Conservation (phyloP, 2,329 filamentous ascomycete species). For the Mycosphaerella arachidis region DNA sequence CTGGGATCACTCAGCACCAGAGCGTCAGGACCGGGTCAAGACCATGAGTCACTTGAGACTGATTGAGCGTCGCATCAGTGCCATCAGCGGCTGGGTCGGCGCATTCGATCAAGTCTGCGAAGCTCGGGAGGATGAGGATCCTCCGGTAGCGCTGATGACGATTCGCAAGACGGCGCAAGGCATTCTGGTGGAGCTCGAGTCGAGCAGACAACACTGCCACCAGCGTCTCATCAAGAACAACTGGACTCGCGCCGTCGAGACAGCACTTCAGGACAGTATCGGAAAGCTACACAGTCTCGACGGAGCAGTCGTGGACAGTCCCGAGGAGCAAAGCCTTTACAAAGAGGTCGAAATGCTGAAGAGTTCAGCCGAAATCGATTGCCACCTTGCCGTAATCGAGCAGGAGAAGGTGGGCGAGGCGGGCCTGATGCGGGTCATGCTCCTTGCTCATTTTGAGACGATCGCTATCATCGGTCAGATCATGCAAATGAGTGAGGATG, state of each 20-base stretch:
- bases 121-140: slow-evolving; percentile 61
- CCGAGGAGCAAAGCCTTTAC: slow-evolving; percentile 63
- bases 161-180: slow-evolving; percentile 87
- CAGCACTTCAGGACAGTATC: slow-evolving; percentile 79
- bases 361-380: slow-evolving; percentile 74
- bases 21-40: slow-evolving; percentile 72
- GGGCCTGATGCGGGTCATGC: slow-evolving; percentile 71
- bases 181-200: slow-evolving; percentile 82
- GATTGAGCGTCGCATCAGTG: slow-evolving; percentile 76
- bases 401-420: slow-evolving; percentile 78
- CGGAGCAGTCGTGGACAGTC: slow-evolving; percentile 52
- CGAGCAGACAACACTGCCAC: slow-evolving; percentile 84
- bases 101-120: slow-evolving; percentile 84
- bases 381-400: slow-evolving; percentile 70
- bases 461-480: slow-evolving; percentile 78
- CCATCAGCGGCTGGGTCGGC: slow-evolving; percentile 88
- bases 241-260: slow-evolving; percentile 85
- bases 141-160: slow-evolving; percentile 61
- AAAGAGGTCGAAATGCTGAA: slow-evolving; percentile 85
- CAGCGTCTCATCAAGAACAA: slow-evolving; percentile 73
- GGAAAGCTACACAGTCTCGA: slow-evolving; percentile 72
- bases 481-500: slow-evolving; percentile 73
- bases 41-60: slow-evolving; percentile 78
- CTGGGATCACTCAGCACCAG: slow-evolving; percentile 72
- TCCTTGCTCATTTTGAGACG: slow-evolving; percentile 89